Evolutionary conservation across 495 filamentous ascomycete species (phyloP).

Genomic region (Margaritispora aquatica): DNA sequence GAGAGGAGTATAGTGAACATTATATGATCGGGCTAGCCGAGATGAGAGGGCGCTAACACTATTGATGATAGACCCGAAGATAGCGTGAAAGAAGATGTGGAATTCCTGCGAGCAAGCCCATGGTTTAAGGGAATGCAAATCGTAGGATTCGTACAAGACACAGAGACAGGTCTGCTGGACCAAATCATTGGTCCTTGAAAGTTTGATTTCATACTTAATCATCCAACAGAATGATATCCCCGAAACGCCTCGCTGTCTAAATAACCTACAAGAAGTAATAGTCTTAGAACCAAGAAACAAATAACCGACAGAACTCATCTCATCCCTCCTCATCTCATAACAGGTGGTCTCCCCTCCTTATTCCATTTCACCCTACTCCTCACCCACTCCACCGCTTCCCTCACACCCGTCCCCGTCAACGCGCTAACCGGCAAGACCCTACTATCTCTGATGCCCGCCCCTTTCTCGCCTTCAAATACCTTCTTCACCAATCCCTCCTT

Average conservation of each 20-base stretch:
- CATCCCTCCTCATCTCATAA: conserved; percentile 64
- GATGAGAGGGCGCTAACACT: neutral
- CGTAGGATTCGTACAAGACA: conserved; percentile 22
- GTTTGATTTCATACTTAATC: neutral
- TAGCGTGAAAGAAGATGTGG: conserved; percentile 21
- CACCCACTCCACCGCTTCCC: conserved; percentile 94
- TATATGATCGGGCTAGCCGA: neutral
- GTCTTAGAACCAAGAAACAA: neutral
- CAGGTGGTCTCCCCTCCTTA: conserved; percentile 82
- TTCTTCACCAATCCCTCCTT: conserved; percentile 93
- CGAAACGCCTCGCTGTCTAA: conserved; percentile 20
- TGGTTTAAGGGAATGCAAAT: conserved; percentile 22
- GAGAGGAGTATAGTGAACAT: neutral
- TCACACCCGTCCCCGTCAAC: conserved; percentile 82
- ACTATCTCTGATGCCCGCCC: conserved; percentile 76
- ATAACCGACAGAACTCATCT: neutral
- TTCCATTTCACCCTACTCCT: conserved; percentile 91
- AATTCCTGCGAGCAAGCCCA: conserved; percentile 7
- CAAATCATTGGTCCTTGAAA: conserved; percentile 10
- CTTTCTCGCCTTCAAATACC: conserved; percentile 91
- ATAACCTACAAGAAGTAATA: neutral
- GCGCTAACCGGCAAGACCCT: conserved; percentile 89
- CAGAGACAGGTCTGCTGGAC: conserved; percentile 14
- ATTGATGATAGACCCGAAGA: conserved; percentile 5
- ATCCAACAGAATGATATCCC: conserved; percentile 1